Conservation (phyloP, 2,329 filamentous ascomycete species). For the Aspergillus ruber region DNA sequence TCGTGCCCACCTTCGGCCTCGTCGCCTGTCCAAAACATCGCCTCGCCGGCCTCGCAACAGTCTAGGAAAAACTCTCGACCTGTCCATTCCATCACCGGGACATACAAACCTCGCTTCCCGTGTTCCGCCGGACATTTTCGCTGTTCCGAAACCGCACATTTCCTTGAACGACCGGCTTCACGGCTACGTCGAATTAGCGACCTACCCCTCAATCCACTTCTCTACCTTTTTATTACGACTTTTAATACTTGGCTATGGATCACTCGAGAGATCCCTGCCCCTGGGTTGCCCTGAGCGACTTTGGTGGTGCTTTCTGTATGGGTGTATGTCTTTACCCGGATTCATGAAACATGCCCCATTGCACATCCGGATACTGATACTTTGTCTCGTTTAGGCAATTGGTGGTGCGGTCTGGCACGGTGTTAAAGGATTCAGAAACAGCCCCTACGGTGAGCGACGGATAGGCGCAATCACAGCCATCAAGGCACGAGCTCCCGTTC, state of each 20-base stretch:
- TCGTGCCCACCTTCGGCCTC: slow-evolving; percentile 1
- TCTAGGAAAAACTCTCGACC: background rate
- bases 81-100: background rate
- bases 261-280: slow-evolving; percentile 95
- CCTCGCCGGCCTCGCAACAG: background rate
- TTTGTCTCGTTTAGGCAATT: slow-evolving; percentile 50
- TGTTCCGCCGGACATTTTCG: background rate
- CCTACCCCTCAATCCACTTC: background rate
- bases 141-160: background rate
- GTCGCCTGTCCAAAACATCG: background rate
- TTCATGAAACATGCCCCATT: slow-evolving; percentile 15
- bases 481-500: slow-evolving; percentile 91
- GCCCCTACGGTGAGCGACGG: slow-evolving; percentile 84
- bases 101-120: background rate
- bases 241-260: slow-evolving; percentile 58
- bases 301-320: slow-evolving; percentile 95
- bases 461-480: slow-evolving; percentile 95
- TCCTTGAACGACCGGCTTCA: background rate
- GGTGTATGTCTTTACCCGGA: slow-evolving; percentile 57
- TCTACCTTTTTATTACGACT: background rate
- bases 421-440: slow-evolving; percentile 88
- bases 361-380: slow-evolving; percentile 14
- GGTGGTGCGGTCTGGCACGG: slow-evolving; percentile 90
- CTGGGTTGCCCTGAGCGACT: slow-evolving; percentile 94
- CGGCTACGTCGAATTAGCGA: background rate